phyloP scores from a whole-genome alignment of 768 basidiomycete species.

The Xerocomellus chrysenteron region DNA sequence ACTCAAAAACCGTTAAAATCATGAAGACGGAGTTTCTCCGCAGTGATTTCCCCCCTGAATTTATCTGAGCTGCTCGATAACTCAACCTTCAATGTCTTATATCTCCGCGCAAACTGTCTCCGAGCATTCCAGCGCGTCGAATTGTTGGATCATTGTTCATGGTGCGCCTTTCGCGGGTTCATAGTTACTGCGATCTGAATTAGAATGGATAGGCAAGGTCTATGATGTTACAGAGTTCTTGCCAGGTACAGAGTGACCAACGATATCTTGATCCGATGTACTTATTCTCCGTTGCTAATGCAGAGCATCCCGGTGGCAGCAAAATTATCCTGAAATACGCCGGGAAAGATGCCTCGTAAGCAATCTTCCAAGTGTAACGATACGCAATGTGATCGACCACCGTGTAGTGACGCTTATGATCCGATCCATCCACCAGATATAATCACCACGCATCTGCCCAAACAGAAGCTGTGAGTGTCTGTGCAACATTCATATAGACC shows the following conservation, averaged over 20 bases:
- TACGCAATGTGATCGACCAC: background rate
- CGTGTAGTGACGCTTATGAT: constrained; percentile 65
- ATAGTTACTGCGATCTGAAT: constrained; percentile 46
- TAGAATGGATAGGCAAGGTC: constrained; percentile 71
- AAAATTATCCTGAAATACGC: constrained; percentile 84
- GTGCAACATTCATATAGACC: background rate
- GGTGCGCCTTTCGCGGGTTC: constrained; percentile 38
- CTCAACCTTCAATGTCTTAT: constrained; percentile 14
- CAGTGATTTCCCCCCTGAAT: background rate
- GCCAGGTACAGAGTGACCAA: constrained; percentile 49
- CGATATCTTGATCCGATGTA: constrained; percentile 37
- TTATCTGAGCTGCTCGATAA: background rate
- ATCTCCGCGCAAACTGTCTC: constrained; percentile 47
- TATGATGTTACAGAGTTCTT: constrained; percentile 80
- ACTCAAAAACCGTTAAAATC: constrained; percentile 10
- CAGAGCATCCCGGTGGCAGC: constrained; percentile 74
- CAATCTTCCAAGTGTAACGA: background rate
- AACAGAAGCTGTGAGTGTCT: constrained; percentile 70
- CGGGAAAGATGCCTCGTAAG: constrained; percentile 82
- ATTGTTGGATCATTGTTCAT: constrained; percentile 80
- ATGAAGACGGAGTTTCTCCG: background rate
- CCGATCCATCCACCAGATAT: constrained; percentile 84
- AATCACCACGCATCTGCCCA: constrained; percentile 71
- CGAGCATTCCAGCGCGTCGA: constrained; percentile 51
- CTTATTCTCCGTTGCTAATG: background rate